These are phyloP conservation scores for Babesia bigemina DNA, from an alignment of 169 alveolate species.

Conservation along the genomic window DNA sequence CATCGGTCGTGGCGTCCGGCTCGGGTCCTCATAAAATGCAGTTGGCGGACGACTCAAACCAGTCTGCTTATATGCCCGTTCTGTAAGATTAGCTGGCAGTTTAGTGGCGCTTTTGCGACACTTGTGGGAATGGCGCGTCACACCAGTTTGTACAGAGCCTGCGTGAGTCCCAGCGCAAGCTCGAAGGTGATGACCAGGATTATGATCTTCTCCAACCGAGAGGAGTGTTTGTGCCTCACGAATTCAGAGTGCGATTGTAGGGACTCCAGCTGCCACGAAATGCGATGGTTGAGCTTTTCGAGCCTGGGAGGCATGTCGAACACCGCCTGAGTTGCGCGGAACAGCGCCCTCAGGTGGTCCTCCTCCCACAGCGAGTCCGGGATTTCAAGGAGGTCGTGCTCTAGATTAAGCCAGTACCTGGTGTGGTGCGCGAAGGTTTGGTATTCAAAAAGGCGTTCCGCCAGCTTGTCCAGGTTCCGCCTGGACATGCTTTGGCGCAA, in stretches of 20 bases:
- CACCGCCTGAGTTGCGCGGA: conserved; percentile 47
- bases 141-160: background rate
- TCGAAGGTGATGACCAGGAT: conserved; percentile 71
- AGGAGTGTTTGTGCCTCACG: conserved; percentile 74
- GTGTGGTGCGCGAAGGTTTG: conserved; percentile 46
- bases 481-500: conserved; percentile 1
- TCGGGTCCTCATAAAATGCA: conserved; percentile 69
- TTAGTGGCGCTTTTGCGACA: no score
- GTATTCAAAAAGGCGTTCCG: conserved; percentile 36
- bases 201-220: conserved; percentile 73
- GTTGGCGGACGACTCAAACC: background rate
- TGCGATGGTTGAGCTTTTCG: conserved; percentile 71
- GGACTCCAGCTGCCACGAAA: conserved; percentile 74
- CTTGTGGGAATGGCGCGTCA: background rate
- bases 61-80: background rate
- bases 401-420: conserved; percentile 48
- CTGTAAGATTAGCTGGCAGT: no score
- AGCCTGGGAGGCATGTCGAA: conserved; percentile 72
- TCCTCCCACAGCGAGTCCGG: conserved; percentile 76
- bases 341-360: conserved; percentile 69
- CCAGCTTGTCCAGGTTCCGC: conserved; percentile 36
- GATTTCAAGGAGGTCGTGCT: conserved; percentile 66
- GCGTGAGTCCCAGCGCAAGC: conserved; percentile 64
- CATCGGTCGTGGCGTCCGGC: conserved; percentile 80
- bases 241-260: conserved; percentile 73